A percentile compares a stretch with the other conserved stretches of the same genome.
Evolutionary conservation across 169 alveolate genomes (phyloP).

Genomic region (Eimeria maxima): DNA sequence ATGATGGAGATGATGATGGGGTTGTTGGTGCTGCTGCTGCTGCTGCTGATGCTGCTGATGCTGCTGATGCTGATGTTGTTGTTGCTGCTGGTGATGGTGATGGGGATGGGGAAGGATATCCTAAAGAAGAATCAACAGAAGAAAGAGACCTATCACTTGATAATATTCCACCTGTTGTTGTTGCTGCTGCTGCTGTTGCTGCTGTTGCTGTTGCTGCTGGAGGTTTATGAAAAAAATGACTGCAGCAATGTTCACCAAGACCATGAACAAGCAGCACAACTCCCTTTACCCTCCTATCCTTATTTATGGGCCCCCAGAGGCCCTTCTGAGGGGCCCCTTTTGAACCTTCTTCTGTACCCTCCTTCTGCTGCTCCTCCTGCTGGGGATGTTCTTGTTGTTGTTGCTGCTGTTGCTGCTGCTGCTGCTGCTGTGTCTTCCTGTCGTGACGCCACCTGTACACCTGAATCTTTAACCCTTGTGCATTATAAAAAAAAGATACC

Average conservation of each 20-base stretch:
- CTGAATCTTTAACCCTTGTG: not conserved
- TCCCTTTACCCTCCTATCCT: slow-evolving; percentile 14
- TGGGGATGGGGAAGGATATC: too few relatives aligned
- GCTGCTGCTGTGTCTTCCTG: not conserved
- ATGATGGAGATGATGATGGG: not conserved
- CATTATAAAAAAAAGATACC: not conserved
- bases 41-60: slow-evolving; percentile 1
- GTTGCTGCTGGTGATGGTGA: too few relatives aligned
- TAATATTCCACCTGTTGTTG: not conserved
- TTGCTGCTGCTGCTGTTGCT: not conserved
- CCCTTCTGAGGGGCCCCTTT: not conserved
- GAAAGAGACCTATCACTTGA: too few relatives aligned
- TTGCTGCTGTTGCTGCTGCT: not conserved
- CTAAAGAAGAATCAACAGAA: not conserved
- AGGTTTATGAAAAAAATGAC: slow-evolving; percentile 68
- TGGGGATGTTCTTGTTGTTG: too few relatives aligned
- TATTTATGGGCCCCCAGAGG: slow-evolving; percentile 5
- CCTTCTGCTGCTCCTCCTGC: not conserved
- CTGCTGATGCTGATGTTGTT: not conserved
- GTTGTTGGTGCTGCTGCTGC: not conserved
- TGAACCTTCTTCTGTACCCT: not conserved
- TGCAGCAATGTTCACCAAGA: slow-evolving; percentile 79
- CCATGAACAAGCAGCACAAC: slow-evolving; percentile 81
- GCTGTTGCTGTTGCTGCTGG: not conserved
- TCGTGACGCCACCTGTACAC: slow-evolving; percentile 24